These are phyloP conservation scores for Knoxia roxburghii DNA, from an alignment of 257 asterid species.

Conservation along the genomic window DNA sequence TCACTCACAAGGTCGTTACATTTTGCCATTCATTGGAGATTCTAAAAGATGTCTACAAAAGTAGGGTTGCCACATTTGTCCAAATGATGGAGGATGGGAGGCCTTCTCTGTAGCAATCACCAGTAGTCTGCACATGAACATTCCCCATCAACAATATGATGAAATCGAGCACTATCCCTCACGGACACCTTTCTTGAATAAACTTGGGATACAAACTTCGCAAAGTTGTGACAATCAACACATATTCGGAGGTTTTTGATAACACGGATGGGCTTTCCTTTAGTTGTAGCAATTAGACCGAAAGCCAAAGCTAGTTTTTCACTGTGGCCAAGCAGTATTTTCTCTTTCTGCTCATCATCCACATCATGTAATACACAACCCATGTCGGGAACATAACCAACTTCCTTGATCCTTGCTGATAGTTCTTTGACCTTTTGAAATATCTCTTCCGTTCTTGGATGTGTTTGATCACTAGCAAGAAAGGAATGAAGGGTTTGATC, in stretches of 20 bases:
- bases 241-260: conserved; percentile 53
- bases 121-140: conserved; percentile 48
- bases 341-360: conserved; percentile 47
- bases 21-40: background rate
- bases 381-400: conserved; percentile 40
- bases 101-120: conserved; percentile 17
- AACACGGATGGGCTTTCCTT: conserved; percentile 37
- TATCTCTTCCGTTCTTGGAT: conserved; percentile 32
- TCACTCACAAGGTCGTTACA: background rate
- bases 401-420: conserved; percentile 29
- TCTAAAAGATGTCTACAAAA: background rate
- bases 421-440: conserved; percentile 32
- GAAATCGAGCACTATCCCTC: conserved; percentile 53
- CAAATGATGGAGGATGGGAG: background rate
- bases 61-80: background rate
- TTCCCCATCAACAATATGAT: conserved; percentile 36
- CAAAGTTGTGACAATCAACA: conserved; percentile 55
- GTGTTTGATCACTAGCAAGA: conserved; percentile 32
- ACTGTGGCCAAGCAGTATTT: conserved; percentile 39
- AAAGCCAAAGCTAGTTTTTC: conserved; percentile 60
- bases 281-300: conserved; percentile 33
- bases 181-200: conserved; percentile 33
- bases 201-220: conserved; percentile 41
- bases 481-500: conserved; percentile 41
- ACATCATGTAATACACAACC: conserved; percentile 37